Evolutionary conservation across 139 green algal species (phyloP), one percentile per base, ranked within the genome.

Genomic region (Pleodorina starrii): DNA sequence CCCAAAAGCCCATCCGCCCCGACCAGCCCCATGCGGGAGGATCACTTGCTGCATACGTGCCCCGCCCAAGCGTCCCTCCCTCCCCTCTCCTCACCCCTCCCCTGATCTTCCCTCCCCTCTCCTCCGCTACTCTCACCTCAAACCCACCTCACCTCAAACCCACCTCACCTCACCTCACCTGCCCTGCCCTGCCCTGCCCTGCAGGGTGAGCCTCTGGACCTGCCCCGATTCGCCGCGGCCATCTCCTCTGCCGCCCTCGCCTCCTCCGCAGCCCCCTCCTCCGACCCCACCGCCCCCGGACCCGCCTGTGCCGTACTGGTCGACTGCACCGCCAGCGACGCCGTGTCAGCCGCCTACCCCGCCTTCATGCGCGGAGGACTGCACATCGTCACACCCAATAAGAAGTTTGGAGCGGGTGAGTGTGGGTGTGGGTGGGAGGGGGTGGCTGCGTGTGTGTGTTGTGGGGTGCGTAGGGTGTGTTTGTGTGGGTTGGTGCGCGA

Each of bases 301-400:
- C 79, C 57, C 19, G 81, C 46, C 42, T 92, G 84, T 51, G 42
- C 88, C 1, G 95, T 99, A 48, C 95, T 99, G 77, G 73, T 99
- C 5, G 98, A 99, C 92, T 97, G 95, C 90, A 99, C 96, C 3
- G 98, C 98, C 38, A 95, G 88, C 14, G 97, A 98, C 0, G 84
- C 42, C 7, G 91, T 94, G 10, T 85, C 94, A 2, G 66, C 85
- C 27, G 46, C 90, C 43, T 99, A 99, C 90, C 14, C 54, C 12
- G 51, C 25, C 17, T 98, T 96, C 95, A 95, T 99, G 92, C n/a
- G 60, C 9, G 25, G 25, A 16, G 98, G 98, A 36, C 92, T 97
- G 54, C 95, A 98, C 90, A 90, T 98, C 60, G 94, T 98, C 54
- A 98, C 97, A 7, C 96, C 96, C 77, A 99, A 99, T 94, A 99